Conservation (phyloP, 768 basidiomycete genomes). For the Antrodiella citrinella region DNA sequence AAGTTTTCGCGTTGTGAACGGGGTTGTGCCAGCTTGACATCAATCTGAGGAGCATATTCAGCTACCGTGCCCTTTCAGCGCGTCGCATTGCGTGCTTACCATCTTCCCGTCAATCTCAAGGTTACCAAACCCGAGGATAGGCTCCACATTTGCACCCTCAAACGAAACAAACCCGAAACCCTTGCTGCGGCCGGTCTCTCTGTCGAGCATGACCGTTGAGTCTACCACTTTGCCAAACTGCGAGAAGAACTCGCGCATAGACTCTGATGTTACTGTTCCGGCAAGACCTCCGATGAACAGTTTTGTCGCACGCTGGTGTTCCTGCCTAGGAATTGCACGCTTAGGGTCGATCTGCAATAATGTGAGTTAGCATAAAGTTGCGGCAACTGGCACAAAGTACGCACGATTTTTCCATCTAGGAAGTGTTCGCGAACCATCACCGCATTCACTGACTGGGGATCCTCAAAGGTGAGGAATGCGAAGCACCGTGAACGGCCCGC, state of each 20-base stretch:
- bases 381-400: conserved; percentile 25
- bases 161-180: conserved; percentile 98
- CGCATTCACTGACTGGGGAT: conserved; percentile 85
- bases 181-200: conserved; percentile 90
- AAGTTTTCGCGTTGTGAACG: conserved; percentile 69
- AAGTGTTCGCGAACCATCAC: conserved; percentile 95
- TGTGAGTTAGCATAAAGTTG: conserved; percentile 1
- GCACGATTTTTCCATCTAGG: conserved; percentile 94
- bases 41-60: conserved; percentile 71
- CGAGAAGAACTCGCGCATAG: conserved; percentile 87
- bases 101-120: conserved; percentile 92
- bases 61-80: conserved; percentile 1
- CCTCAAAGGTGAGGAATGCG: conserved; percentile 94
- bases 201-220: conserved; percentile 97
- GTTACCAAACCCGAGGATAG: conserved; percentile 81
- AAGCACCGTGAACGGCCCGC: conserved; percentile 94
- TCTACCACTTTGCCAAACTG: conserved; percentile 95
- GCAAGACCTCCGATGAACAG: conserved; percentile 95
- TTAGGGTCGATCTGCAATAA: conserved; percentile 99
- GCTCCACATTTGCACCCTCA: conserved; percentile 83
- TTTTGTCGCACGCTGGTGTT: conserved; percentile 89
- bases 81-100: conserved; percentile 50
- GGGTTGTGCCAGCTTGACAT: conserved; percentile 94
- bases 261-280: conserved; percentile 86
- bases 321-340: conserved; percentile 93